Percentiles rank a stretch among this genome's conserved stretches.
Evolutionary conservation across 345 rosid genomes (phyloP).

Genomic region (Toxicodendron radicans): DNA sequence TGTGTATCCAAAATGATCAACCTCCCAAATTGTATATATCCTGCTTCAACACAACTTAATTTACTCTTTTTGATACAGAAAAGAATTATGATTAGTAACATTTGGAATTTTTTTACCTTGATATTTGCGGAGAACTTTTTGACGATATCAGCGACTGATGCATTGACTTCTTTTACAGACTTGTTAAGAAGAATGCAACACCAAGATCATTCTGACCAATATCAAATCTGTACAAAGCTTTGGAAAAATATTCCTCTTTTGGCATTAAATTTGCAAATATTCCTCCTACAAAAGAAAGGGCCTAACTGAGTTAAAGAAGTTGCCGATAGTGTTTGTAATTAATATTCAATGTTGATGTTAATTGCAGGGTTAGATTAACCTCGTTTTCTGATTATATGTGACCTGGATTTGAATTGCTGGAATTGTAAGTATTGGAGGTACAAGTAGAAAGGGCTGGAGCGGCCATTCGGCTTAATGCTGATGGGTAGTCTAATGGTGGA

Average conservation of each 20-base stretch:
- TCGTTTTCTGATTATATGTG: conserved; percentile 32
- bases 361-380: conserved; percentile 27
- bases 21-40: conserved; percentile 42
- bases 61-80: no score
- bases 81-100: no score
- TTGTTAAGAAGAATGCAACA: conserved; percentile 30
- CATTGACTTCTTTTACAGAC: conserved; percentile 40
- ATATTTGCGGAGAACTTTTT: conserved; percentile 34
- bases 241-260: conserved; percentile 30
- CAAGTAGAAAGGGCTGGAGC: conserved; percentile 44
- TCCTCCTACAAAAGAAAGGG: conserved; percentile 28
- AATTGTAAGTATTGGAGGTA: conserved; percentile 49
- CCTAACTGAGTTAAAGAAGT: not conserved
- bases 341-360: not conserved
- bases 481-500: conserved; percentile 27
- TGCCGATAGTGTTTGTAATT: not conserved
- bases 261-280: conserved; percentile 39
- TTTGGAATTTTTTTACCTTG: conserved; percentile 24
- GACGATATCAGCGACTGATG: conserved; percentile 44
- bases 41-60: conserved; percentile 27
- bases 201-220: conserved; percentile 66
- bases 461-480: conserved; percentile 21
- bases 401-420: conserved; percentile 41
- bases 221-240: conserved; percentile 57
- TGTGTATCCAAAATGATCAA: conserved; percentile 68